Evolutionary conservation across 495 filamentous ascomycete species (phyloP).

Genomic region (Neurospora cerealis): DNA sequence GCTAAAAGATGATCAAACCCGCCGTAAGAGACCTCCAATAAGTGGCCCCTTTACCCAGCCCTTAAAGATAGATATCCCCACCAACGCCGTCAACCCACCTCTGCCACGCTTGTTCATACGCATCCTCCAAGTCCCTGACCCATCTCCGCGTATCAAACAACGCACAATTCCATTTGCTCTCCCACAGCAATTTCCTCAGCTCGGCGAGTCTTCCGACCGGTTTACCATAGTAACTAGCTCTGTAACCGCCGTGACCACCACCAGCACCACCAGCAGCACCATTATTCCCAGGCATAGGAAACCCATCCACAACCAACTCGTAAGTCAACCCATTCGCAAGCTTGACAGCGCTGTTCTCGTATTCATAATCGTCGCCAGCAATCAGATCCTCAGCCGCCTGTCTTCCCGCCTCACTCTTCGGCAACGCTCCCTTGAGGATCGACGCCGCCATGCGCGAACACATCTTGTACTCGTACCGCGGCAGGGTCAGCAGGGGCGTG

Average conservation of each 20-base stretch:
- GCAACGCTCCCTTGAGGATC: slow-evolving; percentile 82
- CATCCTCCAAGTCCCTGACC: slow-evolving; percentile 84
- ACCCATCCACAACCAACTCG: slow-evolving; percentile 7
- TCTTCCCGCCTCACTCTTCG: slow-evolving; percentile 54
- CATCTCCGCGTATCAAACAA: slow-evolving; percentile 89
- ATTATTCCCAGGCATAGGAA: background rate
- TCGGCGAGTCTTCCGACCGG: slow-evolving; percentile 61
- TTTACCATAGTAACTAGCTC: slow-evolving; percentile 32
- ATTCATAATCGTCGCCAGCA: slow-evolving; percentile 63
- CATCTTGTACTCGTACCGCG: slow-evolving; percentile 97
- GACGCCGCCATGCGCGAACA: slow-evolving; percentile 95
- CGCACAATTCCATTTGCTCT: slow-evolving; percentile 69
- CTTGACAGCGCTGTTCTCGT: slow-evolving; percentile 69
- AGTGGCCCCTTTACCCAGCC: background rate
- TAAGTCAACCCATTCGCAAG: slow-evolving; percentile 64
- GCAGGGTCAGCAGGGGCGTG: slow-evolving; percentile 86
- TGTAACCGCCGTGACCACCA: background rate
- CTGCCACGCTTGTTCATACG: slow-evolving; percentile 81
- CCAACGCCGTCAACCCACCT: slow-evolving; percentile 79
- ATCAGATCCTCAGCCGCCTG: slow-evolving; percentile 66
- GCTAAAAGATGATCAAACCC: background rate
- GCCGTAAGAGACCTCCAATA: background rate
- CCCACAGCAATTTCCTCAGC: slow-evolving; percentile 68
- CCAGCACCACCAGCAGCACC: background rate
- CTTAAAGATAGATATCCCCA: slow-evolving; percentile 71